A percentile compares a stretch with the other conserved stretches of the same genome.
Conservation (phyloP, 73 alveolate species). For the Vitrella brassicaformis region DNA sequence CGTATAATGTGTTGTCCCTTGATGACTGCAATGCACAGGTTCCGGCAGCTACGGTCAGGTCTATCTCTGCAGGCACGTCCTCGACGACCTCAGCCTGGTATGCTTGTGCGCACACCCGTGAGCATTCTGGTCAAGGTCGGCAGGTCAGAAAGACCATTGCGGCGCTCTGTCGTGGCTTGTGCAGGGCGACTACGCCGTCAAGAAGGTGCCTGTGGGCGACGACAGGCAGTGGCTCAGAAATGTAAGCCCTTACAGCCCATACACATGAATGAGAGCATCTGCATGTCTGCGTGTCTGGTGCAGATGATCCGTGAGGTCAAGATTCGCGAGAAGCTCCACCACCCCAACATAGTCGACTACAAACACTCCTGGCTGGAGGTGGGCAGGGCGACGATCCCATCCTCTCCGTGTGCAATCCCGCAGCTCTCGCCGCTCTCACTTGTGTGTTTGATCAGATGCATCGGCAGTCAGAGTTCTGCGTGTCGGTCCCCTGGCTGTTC, state of each 20-base stretch:
- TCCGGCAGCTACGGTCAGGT: not conserved
- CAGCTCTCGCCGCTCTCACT: too few species aligned
- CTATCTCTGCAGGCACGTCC: not conserved
- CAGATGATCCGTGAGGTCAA: constrained; percentile 26
- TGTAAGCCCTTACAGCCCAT: too few species aligned
- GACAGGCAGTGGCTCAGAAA: not conserved
- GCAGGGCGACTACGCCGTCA: not conserved
- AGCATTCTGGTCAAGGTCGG: too few species aligned
- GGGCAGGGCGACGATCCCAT: not conserved
- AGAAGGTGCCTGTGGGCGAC: not conserved
- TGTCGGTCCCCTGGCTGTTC: constrained; percentile 20
- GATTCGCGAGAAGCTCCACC: constrained; percentile 16
- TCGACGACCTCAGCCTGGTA: not conserved
- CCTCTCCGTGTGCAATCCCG: not conserved
- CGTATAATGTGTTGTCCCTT: too few species aligned
- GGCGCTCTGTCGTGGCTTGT: too few species aligned
- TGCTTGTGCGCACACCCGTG: too few species aligned
- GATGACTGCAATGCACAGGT: too few species aligned
- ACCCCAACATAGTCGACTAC: constrained; percentile 22
- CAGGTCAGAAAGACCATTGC: too few species aligned
- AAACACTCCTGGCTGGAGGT: constrained; percentile 33
- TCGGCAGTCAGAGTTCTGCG: constrained; percentile 25
- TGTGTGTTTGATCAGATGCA: too few species aligned
- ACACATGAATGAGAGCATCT: too few species aligned
- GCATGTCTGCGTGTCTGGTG: constrained; percentile 4